Evolutionary conservation across 2,329 filamentous ascomycete genomes (phyloP), one percentile per base, ranked within the genome.

Genomic region (Teratosphaeriaceae sp.): DNA sequence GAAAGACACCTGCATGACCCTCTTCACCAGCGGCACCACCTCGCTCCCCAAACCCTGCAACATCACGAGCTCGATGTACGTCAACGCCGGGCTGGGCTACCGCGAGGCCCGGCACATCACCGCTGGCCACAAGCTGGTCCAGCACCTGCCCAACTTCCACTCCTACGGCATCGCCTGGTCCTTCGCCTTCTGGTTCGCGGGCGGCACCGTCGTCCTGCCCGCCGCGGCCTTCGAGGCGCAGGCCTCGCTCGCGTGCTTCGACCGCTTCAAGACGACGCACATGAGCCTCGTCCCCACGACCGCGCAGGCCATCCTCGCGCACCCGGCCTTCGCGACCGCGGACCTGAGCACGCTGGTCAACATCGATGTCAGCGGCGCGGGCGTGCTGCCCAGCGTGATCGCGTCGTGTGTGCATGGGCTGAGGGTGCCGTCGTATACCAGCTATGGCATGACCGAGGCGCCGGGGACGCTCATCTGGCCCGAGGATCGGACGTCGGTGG

Each of bases 11-110:
- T 63, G 64, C 4, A 57, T 72, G 31, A 64, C 74, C 37, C 58
- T 73, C 23, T 73, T 74, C 54, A 74, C 70, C 16, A 73, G 70
- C 48, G 71, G 71, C 16, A 74, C 70, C n/a, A 73, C 70, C 0
- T 69, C 67, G 5, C 53, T 64, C 0, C 69, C 71, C 4, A 74
- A 74, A 50, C 69, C 65, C 37, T 72, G 69, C 44, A 59, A 61
- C 12, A 64, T 71, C 46, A 68, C 66, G 5, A 60, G 57, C 46
- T 55, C 53, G 20, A 53, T 55, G 47, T 61, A 64, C 49, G 48
- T 56, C 22, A 71, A 69, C 43, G 56, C 65, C 6, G 64, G 66
- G 1, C 31, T 58, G 18, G 55, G 51, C 11, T 52, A 53, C 30
- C 54, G 48, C 41, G 52, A 57, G 38, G 46, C 52, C 19, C 57